Percentiles rank a stretch among this genome's conserved stretches.
These are phyloP conservation scores for Suillus paluster DNA, from an alignment of 768 basidiomycete species.

Conservation along the genomic window DNA sequence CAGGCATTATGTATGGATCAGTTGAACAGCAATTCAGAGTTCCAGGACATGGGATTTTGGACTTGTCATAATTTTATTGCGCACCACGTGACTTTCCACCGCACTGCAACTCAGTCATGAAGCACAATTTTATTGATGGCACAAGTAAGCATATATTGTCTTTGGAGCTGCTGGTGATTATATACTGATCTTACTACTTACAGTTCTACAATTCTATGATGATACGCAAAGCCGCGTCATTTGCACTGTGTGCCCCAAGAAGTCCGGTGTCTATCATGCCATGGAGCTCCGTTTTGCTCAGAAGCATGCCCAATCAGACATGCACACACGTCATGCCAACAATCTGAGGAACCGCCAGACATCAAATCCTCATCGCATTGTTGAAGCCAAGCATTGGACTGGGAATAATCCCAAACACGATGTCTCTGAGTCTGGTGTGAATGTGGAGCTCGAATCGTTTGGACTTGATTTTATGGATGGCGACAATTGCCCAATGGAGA, in stretches of 20 bases:
- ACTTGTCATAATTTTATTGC: not conserved
- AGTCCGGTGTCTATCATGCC: not conserved
- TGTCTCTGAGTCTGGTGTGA: not conserved
- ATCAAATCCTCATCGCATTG: not conserved
- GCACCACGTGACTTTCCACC: not conserved
- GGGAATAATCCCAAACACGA: not conserved
- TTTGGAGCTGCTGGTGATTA: not conserved
- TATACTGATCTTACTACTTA: not conserved
- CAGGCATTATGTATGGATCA: too few species aligned
- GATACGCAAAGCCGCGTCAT: not conserved
- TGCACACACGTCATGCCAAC: not conserved
- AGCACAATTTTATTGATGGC: not conserved
- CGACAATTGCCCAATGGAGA: not conserved
- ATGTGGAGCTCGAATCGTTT: not conserved
- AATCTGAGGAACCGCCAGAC: not conserved
- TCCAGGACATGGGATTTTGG: not conserved
- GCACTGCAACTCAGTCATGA: not conserved
- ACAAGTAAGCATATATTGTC: not conserved
- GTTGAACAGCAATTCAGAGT: too few species aligned
- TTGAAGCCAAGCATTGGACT: not conserved
- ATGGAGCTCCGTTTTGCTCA: not conserved
- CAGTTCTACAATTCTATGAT: not conserved
- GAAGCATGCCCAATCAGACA: not conserved
- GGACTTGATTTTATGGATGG: not conserved
- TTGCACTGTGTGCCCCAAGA: not conserved